Conservation (phyloP, 2,329 filamentous ascomycete genomes). For the Clonostachys solani region DNA sequence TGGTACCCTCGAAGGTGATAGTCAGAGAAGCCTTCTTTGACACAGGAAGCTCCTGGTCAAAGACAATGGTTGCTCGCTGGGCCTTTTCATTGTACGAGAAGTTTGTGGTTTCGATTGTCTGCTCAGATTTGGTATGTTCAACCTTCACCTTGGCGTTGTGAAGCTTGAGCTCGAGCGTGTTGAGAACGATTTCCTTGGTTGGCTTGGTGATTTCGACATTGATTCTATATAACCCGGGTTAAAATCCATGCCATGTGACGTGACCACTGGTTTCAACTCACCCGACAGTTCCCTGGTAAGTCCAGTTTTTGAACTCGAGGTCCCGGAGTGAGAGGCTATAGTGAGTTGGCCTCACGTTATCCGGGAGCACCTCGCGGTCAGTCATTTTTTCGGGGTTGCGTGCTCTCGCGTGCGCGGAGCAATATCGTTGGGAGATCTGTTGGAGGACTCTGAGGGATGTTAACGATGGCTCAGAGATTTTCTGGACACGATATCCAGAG, state of each 20-base stretch:
- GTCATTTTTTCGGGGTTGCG: slow-evolving; percentile 35
- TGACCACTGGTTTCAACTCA: slow-evolving; percentile 21
- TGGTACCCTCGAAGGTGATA: slow-evolving; percentile 73
- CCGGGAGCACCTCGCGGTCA: slow-evolving; percentile 59
- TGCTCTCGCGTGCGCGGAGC: slow-evolving; percentile 28
- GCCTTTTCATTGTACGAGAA: slow-evolving; percentile 79
- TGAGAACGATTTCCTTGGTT: slow-evolving; percentile 76
- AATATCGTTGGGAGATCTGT: slow-evolving; percentile 19
- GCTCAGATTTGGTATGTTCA: slow-evolving; percentile 52
- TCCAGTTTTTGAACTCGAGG: slow-evolving; percentile 70
- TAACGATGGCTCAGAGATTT: neutral
- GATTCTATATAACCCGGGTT: slow-evolving; percentile 51
- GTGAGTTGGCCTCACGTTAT: slow-evolving; percentile 72
- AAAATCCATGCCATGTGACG: slow-evolving; percentile 3
- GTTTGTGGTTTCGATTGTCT: slow-evolving; percentile 55
- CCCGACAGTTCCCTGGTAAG: slow-evolving; percentile 77
- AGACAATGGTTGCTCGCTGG: slow-evolving; percentile 77
- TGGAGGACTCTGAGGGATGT: slow-evolving; percentile 13
- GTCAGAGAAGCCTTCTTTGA: slow-evolving; percentile 62
- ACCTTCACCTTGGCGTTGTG: slow-evolving; percentile 57
- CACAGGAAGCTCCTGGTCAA: slow-evolving; percentile 65
- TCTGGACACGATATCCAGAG: neutral
- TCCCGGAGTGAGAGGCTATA: slow-evolving; percentile 81
- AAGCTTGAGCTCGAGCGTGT: slow-evolving; percentile 80
- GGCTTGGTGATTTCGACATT: slow-evolving; percentile 66